Conservation (phyloP, 805 yeast genomes). For the Starmerella bombi region DNA sequence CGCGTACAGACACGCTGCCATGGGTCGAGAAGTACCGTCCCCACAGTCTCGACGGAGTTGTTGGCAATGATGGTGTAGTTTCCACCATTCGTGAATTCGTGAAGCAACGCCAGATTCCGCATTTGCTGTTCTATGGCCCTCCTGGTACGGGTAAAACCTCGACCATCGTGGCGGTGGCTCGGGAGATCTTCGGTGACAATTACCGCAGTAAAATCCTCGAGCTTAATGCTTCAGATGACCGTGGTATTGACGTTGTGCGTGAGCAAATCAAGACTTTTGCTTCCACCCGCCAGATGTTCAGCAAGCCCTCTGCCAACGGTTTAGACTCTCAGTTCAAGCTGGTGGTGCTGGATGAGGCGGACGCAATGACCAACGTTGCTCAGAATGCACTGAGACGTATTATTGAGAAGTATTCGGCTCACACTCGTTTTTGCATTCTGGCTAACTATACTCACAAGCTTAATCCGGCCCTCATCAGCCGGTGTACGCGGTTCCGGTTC, state of each 20-base stretch:
- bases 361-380: conserved; percentile 94
- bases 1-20: conserved; percentile 15
- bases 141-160: conserved; percentile 93
- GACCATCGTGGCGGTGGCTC: conserved; percentile 76
- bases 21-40: conserved; percentile 96
- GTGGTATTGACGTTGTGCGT: conserved; percentile 96
- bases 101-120: conserved; percentile 73
- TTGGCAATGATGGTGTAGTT: conserved; percentile 82
- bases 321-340: conserved; percentile 62
- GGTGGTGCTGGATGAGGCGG: conserved; percentile 91
- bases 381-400: conserved; percentile 89
- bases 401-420: conserved; percentile 85
- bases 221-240: conserved; percentile 91
- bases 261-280: conserved; percentile 96
- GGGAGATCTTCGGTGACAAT: conserved; percentile 70
- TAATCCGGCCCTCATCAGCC: conserved; percentile 84
- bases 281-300: conserved; percentile 82
- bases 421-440: conserved; percentile 87
- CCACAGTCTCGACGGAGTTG: conserved; percentile 62
- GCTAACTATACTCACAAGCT: conserved; percentile 94
- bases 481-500: conserved; percentile 92
- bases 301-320: conserved; percentile 6
- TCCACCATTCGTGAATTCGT: conserved; percentile 76
- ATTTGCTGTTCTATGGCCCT: conserved; percentile 84
- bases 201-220: conserved; percentile 87